These are phyloP conservation scores for Crithidia mellificae DNA, from an alignment of 208 protist species.

Conservation along the genomic window DNA sequence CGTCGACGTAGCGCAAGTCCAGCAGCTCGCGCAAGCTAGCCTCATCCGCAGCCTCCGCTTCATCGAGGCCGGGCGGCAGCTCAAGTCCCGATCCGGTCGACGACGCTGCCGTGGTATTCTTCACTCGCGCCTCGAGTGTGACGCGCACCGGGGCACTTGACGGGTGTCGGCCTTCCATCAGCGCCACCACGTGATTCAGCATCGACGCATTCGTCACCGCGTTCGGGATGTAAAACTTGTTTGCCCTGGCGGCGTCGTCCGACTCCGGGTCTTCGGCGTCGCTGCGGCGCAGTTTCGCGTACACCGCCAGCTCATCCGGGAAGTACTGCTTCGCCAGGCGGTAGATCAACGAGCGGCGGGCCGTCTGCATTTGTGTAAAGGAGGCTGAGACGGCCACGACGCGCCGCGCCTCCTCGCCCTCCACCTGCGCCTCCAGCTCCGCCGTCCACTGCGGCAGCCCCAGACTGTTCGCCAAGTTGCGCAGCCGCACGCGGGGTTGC, in stretches of 20 bases:
- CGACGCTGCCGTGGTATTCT: not conserved
- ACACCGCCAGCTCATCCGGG: constrained; percentile 70
- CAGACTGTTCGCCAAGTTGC: constrained; percentile 66
- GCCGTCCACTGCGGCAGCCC: constrained; percentile 86
- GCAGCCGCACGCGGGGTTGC: constrained; percentile 75
- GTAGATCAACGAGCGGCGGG: constrained; percentile 74
- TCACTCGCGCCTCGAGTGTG: constrained; percentile 13
- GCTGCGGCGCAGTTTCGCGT: constrained; percentile 50
- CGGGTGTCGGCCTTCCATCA: constrained; percentile 61
- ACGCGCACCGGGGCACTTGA: constrained; percentile 57
- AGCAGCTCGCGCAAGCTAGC: constrained; percentile 14
- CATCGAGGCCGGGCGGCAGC: no score
- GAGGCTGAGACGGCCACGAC: constrained; percentile 76
- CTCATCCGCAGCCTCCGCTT: not conserved
- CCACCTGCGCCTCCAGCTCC: constrained; percentile 84
- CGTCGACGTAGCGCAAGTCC: constrained; percentile 30
- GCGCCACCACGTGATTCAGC: constrained; percentile 58
- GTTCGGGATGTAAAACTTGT: constrained; percentile 48
- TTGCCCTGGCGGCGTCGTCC: constrained; percentile 17
- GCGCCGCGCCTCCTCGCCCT: constrained; percentile 62
- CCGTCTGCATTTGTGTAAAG: constrained; percentile 60
- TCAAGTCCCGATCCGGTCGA: not conserved
- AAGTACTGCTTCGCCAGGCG: constrained; percentile 79
- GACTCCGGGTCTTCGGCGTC: constrained; percentile 63
- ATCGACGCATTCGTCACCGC: constrained; percentile 44